A percentile compares a stretch with the other conserved stretches of the same genome.
These are phyloP conservation scores for Fagopyrum homotropicum DNA, from an alignment of 148 eudicot genomes.

Conservation along the genomic window DNA sequence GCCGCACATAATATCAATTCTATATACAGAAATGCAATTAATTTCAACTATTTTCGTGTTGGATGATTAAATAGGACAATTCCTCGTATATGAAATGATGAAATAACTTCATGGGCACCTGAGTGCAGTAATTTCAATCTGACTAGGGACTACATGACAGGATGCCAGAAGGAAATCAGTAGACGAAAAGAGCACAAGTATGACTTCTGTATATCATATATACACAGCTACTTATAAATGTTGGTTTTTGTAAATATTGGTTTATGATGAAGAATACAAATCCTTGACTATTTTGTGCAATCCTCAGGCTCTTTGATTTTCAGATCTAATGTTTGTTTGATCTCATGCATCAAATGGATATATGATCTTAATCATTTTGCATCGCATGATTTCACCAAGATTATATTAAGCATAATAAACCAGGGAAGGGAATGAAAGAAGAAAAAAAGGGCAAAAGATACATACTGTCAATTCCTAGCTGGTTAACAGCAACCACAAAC, in stretches of 20 bases:
- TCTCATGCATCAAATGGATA: neutral
- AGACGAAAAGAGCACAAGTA: no score
- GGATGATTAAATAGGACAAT: no score
- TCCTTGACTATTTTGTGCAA: neutral
- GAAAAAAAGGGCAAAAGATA: neutral
- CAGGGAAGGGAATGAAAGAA: neutral
- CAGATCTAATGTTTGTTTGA: neutral
- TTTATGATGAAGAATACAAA: neutral
- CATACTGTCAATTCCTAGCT: constrained; percentile 97
- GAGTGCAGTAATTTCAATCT: no score
- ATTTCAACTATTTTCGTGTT: neutral
- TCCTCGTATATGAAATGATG: no score
- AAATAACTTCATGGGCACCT: no score
- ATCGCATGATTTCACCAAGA: neutral
- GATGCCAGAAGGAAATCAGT: no score
- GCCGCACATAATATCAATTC: neutral
- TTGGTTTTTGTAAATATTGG: no score
- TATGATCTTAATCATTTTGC: neutral
- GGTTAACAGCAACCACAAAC: constrained; percentile 86
- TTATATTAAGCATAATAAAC: neutral
- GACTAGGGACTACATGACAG: no score
- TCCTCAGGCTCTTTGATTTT: neutral
- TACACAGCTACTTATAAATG: no score
- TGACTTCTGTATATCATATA: no score
- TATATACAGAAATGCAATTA: neutral